Conservation (phyloP, 2,329 filamentous ascomycete genomes). For the Macroventuria anomochaeta region DNA sequence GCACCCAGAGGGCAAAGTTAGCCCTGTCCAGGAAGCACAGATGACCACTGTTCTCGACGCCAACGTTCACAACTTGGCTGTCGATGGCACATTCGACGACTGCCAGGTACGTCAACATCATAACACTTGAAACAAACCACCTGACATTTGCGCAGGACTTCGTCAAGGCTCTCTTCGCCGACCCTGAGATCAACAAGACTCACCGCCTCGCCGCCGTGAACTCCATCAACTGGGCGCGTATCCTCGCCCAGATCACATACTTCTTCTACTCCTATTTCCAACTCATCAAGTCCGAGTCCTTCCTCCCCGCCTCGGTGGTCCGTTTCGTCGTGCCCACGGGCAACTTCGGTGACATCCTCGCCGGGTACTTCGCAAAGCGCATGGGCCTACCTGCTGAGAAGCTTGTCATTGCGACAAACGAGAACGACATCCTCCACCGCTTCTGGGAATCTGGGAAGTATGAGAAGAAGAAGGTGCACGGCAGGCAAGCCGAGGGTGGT, state of each 20-base stretch:
- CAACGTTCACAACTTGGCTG: constrained; percentile 91
- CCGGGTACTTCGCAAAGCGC: constrained; percentile 87
- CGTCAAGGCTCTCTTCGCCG: constrained; percentile 89
- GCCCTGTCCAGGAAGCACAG: constrained; percentile 91
- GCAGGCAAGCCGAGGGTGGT: constrained; percentile 62
- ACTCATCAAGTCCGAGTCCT: constrained; percentile 66
- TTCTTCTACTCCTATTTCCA: constrained; percentile 96
- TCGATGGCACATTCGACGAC: constrained; percentile 92
- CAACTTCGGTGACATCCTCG: constrained; percentile 95
- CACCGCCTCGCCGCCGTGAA: constrained; percentile 92
- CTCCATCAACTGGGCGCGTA: constrained; percentile 95
- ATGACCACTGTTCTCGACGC: constrained; percentile 93
- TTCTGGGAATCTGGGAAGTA: constrained; percentile 93
- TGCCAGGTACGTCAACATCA: constrained; percentile 69
- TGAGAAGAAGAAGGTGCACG: constrained; percentile 77
- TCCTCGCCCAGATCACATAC: constrained; percentile 95
- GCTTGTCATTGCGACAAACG: constrained; percentile 91
- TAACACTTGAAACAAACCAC: neutral
- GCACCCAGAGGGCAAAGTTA: constrained; percentile 88
- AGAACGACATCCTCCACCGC: constrained; percentile 94
- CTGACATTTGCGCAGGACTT: constrained; percentile 69
- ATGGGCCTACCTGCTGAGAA: constrained; percentile 91
- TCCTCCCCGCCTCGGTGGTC: constrained; percentile 67
- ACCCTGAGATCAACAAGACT: constrained; percentile 79
- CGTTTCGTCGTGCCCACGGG: constrained; percentile 92